These are phyloP conservation scores for Euphorbia celastroides DNA, from an alignment of 441 rosid species.

Conservation along the genomic window DNA sequence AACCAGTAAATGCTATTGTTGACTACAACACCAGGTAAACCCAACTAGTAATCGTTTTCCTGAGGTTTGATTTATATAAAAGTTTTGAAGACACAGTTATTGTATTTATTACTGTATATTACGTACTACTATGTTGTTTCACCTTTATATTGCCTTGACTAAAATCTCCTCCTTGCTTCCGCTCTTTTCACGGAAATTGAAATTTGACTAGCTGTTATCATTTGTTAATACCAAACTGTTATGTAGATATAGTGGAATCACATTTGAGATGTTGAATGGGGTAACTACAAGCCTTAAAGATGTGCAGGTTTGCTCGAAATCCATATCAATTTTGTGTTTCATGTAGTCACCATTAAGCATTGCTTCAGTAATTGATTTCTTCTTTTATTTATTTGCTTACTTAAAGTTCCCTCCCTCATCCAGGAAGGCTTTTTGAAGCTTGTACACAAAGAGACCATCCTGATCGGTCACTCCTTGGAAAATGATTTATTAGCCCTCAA, in stretches of 20 bases:
- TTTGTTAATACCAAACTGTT: conserved; percentile 5
- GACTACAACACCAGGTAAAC: conserved; percentile 86
- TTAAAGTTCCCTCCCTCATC: conserved; percentile 30
- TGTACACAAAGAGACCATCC: conserved; percentile 75
- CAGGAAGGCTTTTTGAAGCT: conserved; percentile 82
- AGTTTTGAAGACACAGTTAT: background rate
- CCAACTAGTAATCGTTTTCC: background rate
- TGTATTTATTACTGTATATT: background rate
- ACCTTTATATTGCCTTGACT: background rate
- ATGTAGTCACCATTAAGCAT: background rate
- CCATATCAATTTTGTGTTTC: background rate
- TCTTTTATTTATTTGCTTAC: conserved; percentile 12
- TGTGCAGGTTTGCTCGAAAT: conserved; percentile 30
- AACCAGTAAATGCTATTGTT: conserved; percentile 64
- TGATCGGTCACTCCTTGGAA: conserved; percentile 95
- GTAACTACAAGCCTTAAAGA: conserved; percentile 79
- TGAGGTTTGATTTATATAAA: background rate
- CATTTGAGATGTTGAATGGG: conserved; percentile 67
- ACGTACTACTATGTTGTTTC: background rate
- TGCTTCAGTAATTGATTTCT: conserved; percentile 8
- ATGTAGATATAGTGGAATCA: conserved; percentile 95
- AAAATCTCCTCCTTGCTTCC: background rate
- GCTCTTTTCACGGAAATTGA: background rate
- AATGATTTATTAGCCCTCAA: conserved; percentile 84
- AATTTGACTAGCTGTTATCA: background rate